These are phyloP conservation scores for Fraxinus paxiana DNA, from an alignment of 305 asterid species.

Conservation along the genomic window DNA sequence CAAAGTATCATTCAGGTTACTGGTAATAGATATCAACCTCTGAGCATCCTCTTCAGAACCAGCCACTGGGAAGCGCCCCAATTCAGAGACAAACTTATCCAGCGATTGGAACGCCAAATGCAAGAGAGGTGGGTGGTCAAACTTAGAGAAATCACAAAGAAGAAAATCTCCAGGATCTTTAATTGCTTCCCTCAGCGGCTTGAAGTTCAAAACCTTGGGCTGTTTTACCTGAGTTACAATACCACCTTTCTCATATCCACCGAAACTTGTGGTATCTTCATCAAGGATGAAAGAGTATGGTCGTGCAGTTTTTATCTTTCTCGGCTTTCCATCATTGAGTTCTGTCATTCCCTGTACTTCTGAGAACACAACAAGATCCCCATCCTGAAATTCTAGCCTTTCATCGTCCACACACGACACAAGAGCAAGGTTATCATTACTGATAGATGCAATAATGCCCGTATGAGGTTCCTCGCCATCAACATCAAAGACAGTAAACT, in stretches of 20 bases:
- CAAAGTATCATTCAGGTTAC: constrained; percentile 48
- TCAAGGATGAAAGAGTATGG: constrained; percentile 79
- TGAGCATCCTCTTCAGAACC: constrained; percentile 90
- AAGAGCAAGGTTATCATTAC: constrained; percentile 80
- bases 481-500: constrained; percentile 77
- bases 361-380: constrained; percentile 84
- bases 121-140: constrained; percentile 77
- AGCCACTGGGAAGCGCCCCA: constrained; percentile 69
- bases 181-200: constrained; percentile 70
- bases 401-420: constrained; percentile 91
- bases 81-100: constrained; percentile 62
- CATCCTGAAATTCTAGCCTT: constrained; percentile 93
- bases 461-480: constrained; percentile 96
- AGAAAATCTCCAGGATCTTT: constrained; percentile 83
- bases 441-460: constrained; percentile 83
- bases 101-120: constrained; percentile 90
- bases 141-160: constrained; percentile 86
- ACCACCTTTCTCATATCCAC: constrained; percentile 76
- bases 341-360: constrained; percentile 88
- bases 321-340: constrained; percentile 89
- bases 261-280: constrained; percentile 70
- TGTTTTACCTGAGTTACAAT: constrained; percentile 87
- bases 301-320: constrained; percentile 64
- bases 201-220: constrained; percentile 79
- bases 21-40: constrained; percentile 61